phyloP scores from a whole-genome alignment of 305 asterid species.

The Caryopteris hybrid region DNA sequence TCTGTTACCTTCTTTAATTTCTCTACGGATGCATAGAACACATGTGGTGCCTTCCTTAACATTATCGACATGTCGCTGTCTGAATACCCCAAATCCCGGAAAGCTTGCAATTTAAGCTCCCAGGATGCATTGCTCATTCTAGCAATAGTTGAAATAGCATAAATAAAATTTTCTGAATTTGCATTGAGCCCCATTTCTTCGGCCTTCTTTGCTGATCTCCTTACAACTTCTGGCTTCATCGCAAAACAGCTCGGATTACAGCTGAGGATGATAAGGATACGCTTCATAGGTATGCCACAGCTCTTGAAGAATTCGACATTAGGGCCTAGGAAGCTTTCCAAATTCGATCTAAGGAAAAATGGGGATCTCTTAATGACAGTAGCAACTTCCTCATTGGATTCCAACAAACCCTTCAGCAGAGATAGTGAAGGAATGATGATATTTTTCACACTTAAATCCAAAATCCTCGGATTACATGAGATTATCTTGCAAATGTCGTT shows the following conservation, averaged over 20 bases:
- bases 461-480: slow-evolving; percentile 15
- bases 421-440: slow-evolving; percentile 15
- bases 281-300: slow-evolving; percentile 14
- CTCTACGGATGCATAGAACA: not conserved
- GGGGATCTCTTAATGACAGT: slow-evolving; percentile 19
- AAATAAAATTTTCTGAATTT: slow-evolving; percentile 24
- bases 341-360: slow-evolving; percentile 18
- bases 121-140: slow-evolving; percentile 20
- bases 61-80: slow-evolving; percentile 2
- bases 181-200: slow-evolving; percentile 29
- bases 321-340: slow-evolving; percentile 31
- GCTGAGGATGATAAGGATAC: slow-evolving; percentile 6
- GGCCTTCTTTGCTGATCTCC: slow-evolving; percentile 20
- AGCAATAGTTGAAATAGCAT: slow-evolving; percentile 23
- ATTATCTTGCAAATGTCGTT: slow-evolving; percentile 24
- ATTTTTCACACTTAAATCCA: slow-evolving; percentile 14
- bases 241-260: slow-evolving; percentile 22
- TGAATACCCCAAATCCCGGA: slow-evolving; percentile 33
- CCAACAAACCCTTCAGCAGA: slow-evolving; percentile 25
- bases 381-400: slow-evolving; percentile 27
- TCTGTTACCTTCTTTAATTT: not conserved
- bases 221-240: slow-evolving; percentile 17
- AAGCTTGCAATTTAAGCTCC: slow-evolving; percentile 31
- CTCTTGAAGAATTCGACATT: slow-evolving; percentile 33
- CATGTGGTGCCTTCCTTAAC: not conserved